Base-by-base conservation (phyloP, 164 flowering plant species). In the Berberis vulgaris region DNA sequence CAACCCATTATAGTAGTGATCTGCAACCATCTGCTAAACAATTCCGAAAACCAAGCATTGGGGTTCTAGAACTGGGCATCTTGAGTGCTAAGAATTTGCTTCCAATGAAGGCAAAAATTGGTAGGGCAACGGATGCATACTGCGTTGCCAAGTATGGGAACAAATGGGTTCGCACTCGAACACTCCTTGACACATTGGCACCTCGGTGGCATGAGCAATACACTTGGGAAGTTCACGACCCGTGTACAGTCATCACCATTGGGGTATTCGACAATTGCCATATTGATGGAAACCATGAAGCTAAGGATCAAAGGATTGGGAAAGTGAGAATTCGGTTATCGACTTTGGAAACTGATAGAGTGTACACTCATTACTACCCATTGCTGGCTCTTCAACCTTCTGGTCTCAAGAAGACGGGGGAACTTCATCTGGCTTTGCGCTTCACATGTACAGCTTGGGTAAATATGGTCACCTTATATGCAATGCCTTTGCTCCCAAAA, bases 161-260 rank as follows among this genome's bases (percentile, higher is more conserved):
- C 76, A 91, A 91, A 71, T 91, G 97, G 97, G 75, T 86, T 65
- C 83, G 97, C 38, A 91, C 96, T 50, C 66, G 97, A 63, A 91
- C 96, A 1, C 75, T 83, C 2, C 76, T 90, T 12, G 80, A 86
- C 78, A 81, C 82, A 0, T 69, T 83, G 46, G 26, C 65, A 26
- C 97, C 97, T 49, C 70, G 75, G 1, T 91, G 97, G 97, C 79
- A 91, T 49, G 96, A 91, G 79, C 96, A 91, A 77, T 88, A 88
- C 72, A 88, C 91, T 6, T 91, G 97, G 97, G 89, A 86, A 47
- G 96, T 91, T 3, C 58, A 75, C 59, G 97, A 91, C 61, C 91
- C 93, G 0, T 91, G 93, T 68, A 91, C 97, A 7, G 97, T 88
- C 7, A 82, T 91, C 75, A 88, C 97, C 38, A 49, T 91, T 43